These are phyloP conservation scores for Nakazawaea wyomingensis DNA, from an alignment of 805 yeast species.

Conservation along the genomic window DNA sequence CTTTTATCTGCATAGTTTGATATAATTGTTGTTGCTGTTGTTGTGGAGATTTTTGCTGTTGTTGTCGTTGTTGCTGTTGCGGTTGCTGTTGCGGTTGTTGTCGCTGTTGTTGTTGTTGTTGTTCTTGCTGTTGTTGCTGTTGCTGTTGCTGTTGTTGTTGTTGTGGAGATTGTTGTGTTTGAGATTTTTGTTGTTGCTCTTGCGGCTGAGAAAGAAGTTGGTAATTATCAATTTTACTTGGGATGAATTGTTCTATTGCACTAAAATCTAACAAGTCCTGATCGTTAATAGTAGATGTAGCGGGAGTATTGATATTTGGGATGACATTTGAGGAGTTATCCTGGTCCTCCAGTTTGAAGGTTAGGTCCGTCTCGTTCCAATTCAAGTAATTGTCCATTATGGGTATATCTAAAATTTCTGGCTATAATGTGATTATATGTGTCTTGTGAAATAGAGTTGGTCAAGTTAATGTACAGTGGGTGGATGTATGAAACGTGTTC, in stretches of 20 bases:
- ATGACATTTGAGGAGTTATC: neutral
- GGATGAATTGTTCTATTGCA: constrained; percentile 8
- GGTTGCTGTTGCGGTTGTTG: neutral
- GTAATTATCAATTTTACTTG: neutral
- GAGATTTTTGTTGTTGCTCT: neutral
- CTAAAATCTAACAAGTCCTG: constrained; percentile 11
- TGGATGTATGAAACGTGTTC: too few species aligned
- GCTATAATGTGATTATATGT: too few species aligned
- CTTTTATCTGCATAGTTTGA: neutral
- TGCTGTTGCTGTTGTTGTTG: constrained; percentile 1
- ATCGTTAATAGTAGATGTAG: constrained; percentile 9
- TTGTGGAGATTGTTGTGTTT: neutral
- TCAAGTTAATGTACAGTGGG: too few species aligned
- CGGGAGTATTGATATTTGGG: neutral
- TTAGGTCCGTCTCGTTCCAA: neutral
- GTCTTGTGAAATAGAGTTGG: too few species aligned
- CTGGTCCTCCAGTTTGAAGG: neutral
- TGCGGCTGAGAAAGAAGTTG: neutral
- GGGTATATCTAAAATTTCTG: neutral
- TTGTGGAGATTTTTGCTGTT: neutral
- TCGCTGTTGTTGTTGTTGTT: neutral
- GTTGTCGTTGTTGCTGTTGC: neutral
- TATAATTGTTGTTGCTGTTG: neutral
- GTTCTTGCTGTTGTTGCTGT: neutral
- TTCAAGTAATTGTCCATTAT: constrained; percentile 6